A percentile compares a stretch with the other conserved stretches of the same genome.
Conservation (phyloP, 441 rosid genomes). For the Populus hybrid region DNA sequence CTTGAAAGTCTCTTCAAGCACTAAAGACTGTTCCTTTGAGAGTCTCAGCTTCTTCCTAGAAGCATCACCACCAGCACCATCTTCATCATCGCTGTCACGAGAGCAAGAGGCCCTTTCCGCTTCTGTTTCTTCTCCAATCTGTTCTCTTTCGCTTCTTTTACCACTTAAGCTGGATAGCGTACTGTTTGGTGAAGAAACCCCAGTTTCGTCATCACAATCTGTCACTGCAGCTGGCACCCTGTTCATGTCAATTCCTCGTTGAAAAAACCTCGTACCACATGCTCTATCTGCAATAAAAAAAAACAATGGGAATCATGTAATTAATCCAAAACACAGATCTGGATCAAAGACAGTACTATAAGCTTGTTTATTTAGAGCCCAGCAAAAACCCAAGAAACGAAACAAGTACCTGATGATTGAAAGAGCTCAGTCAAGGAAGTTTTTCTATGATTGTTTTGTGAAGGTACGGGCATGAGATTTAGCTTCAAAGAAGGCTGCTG, state of each 20-base stretch:
- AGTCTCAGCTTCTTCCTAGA: constrained; percentile 82
- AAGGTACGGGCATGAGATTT: constrained; percentile 43
- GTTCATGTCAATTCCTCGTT: constrained; percentile 70
- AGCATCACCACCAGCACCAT: constrained; percentile 54
- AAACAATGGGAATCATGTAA: not conserved
- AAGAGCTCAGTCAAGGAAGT: constrained; percentile 39
- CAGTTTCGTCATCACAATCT: constrained; percentile 64
- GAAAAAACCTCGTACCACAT: constrained; percentile 42
- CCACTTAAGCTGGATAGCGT: constrained; percentile 74
- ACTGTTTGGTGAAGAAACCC: constrained; percentile 83
- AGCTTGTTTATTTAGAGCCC: not conserved
- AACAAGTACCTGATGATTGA: constrained; percentile 45
- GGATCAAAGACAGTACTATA: not conserved
- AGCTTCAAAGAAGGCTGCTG: constrained; percentile 40
- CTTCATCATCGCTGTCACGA: constrained; percentile 71
- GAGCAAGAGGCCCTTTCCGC: constrained; percentile 64
- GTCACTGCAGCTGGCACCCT: constrained; percentile 33
- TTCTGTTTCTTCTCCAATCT: constrained; percentile 50
- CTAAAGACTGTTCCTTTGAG: constrained; percentile 73
- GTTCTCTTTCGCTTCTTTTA: constrained; percentile 67
- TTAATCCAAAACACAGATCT: not conserved
- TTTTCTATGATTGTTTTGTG: constrained; percentile 26
- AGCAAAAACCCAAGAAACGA: not conserved
- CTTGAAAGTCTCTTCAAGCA: constrained; percentile 81
- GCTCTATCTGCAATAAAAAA: constrained; percentile 42